Conservation (phyloP, 768 basidiomycete species). For the Leccinum longicurvipes region DNA sequence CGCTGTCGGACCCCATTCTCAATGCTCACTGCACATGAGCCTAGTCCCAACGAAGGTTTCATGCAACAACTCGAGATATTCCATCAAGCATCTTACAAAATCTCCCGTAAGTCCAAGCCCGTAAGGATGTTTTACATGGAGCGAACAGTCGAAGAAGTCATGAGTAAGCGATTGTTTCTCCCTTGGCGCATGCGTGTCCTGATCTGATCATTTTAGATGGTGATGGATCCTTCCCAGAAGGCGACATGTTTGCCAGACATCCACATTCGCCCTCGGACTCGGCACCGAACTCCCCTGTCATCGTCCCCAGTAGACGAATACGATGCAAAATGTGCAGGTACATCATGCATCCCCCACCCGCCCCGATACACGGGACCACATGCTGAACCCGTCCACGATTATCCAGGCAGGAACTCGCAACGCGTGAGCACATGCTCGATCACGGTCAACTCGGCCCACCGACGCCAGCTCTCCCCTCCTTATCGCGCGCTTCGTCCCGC, state of each 20-base stretch:
- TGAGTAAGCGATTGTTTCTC: conserved; percentile 53
- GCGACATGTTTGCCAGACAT: conserved; percentile 74
- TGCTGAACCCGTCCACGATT: not conserved
- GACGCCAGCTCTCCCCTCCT: conserved; percentile 47
- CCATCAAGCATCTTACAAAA: conserved; percentile 65
- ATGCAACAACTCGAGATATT: conserved; percentile 78
- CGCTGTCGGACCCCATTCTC: not conserved
- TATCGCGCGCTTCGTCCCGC: conserved; percentile 50
- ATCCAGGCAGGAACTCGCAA: conserved; percentile 71
- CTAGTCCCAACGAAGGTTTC: conserved; percentile 86
- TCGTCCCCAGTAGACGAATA: conserved; percentile 58
- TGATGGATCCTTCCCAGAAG: conserved; percentile 60
- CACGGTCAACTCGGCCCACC: conserved; percentile 76
- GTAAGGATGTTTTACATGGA: conserved; percentile 85
- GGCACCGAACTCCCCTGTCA: conserved; percentile 54
- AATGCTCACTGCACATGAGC: conserved; percentile 2
- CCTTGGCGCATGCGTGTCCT: not conserved
- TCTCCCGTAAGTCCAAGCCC: conserved; percentile 62
- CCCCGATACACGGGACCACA: not conserved
- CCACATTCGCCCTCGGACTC: conserved; percentile 66
- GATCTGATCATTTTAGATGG: conserved; percentile 50
- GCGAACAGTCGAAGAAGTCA: conserved; percentile 65
- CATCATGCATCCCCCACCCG: conserved; percentile 9
- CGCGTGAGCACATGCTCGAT: conserved; percentile 91
- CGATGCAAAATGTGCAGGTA: conserved; percentile 92